These are phyloP conservation scores for Tetracentron sinense DNA, from an alignment of 164 flowering plant species.

Conservation along the genomic window DNA sequence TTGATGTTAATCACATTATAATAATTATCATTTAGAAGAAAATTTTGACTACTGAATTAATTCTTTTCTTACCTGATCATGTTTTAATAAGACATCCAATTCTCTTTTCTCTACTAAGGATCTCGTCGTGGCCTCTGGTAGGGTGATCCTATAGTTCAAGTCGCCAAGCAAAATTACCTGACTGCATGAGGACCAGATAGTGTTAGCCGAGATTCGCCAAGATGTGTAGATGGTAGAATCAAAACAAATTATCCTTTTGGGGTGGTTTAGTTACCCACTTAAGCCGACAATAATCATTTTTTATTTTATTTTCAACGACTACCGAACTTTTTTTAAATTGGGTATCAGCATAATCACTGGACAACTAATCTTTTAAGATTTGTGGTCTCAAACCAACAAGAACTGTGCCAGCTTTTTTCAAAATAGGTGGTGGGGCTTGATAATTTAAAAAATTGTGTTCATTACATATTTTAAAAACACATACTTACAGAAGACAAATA, in stretches of 20 bases:
- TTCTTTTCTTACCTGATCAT: conserved; percentile 27
- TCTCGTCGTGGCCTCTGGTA: conserved; percentile 28
- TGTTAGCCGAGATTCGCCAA: background rate
- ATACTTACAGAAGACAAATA: background rate
- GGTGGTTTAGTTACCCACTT: conserved; percentile 16
- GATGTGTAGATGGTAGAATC: too few relatives aligned
- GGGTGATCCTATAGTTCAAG: conserved; percentile 35
- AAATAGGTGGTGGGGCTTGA: background rate
- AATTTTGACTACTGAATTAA: background rate
- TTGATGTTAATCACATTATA: background rate
- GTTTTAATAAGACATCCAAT: conserved; percentile 26
- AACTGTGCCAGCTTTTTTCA: background rate
- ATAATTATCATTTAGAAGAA: background rate
- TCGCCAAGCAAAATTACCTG: conserved; percentile 36
- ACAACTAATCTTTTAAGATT: background rate
- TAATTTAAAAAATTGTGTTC: background rate
- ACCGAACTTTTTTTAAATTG: background rate
- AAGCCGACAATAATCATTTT: background rate
- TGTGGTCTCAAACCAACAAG: background rate
- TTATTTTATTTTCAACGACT: conserved; percentile 2
- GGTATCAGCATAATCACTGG: background rate
- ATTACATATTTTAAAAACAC: background rate
- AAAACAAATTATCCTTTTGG: conserved; percentile 4
- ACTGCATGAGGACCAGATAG: conserved; percentile 20
- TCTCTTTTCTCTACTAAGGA: conserved; percentile 20